These are phyloP conservation scores for Rhododendron mucronatum DNA, from an alignment of 148 eudicot species.

Conservation along the genomic window DNA sequence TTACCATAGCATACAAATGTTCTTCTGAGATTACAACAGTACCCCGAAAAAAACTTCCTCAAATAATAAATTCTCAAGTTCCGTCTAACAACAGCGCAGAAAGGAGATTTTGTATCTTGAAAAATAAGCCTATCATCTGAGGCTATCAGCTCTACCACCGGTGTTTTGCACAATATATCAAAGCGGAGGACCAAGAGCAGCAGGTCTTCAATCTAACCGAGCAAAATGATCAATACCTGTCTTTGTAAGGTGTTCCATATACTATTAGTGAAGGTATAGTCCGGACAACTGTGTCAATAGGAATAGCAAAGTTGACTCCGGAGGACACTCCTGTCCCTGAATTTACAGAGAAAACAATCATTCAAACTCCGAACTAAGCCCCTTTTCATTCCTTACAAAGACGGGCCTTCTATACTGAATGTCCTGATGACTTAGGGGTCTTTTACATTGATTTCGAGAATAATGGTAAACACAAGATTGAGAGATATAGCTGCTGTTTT, in stretches of 20 bases:
- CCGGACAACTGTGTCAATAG: constrained; percentile 72
- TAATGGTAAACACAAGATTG: background rate
- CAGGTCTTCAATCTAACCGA: background rate
- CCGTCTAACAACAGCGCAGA: background rate
- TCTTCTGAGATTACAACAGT: background rate
- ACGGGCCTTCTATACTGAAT: background rate
- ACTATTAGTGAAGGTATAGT: constrained; percentile 76
- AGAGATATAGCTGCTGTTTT: background rate
- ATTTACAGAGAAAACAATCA: background rate
- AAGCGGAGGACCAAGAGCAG: background rate
- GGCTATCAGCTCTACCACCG: background rate
- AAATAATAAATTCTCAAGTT: background rate
- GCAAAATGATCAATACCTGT: constrained; percentile 45
- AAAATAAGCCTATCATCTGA: background rate
- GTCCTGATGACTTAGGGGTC: background rate
- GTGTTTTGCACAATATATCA: background rate
- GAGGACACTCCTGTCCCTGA: constrained; percentile 88
- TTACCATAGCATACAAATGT: background rate
- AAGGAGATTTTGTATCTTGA: background rate
- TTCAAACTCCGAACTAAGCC: background rate
- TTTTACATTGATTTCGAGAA: background rate
- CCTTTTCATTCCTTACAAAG: background rate
- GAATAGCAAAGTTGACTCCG: constrained; percentile 92
- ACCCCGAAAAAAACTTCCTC: background rate
- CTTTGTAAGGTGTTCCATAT: constrained; percentile 73